Base-by-base conservation (phyloP, 768 basidiomycete genomes). In the Lentinula boryana region DNA sequence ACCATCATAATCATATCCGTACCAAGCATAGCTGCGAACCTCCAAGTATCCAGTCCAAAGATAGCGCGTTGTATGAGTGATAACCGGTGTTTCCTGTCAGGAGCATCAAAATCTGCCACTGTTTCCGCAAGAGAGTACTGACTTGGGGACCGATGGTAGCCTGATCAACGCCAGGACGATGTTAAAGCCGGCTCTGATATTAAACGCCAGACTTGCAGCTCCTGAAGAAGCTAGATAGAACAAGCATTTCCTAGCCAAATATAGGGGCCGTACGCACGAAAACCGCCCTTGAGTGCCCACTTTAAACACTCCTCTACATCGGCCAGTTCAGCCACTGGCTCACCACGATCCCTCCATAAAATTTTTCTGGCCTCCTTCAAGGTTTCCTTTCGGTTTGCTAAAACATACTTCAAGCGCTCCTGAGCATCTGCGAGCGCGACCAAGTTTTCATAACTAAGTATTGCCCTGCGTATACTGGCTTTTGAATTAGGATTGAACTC, bases 21-120 rank as follows among this genome's bases (percentile, higher is more conserved):
- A 87, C 92, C 93, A 40, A 98, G 77, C 93, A 95, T 95, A 0
- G 87, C 85, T 4, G 87, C 91, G 64, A 96, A 95, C 18, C 95
- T 78, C 68, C 89, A 81, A 0, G 91, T 87, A 68, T 97, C 95
- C 44, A 76, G 63, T 0, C 94, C 94, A 65, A 97, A 91, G 48
- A 96, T 76, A 0, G 93, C 95, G 74, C 84, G 89, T 3, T 88
- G 83, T 54, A 97, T 78, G 23, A 94, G 70, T 4, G 83, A 72
- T 7, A 89, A 72, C 9, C 89, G 84, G 58, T 81, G 72, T n/a
- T 83, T 75, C 66, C 91, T 94, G 66, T 4, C 36, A 48, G 23
- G 15, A 43, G 16, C 21, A 61, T 8, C 36, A 60, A 31, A 12
- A 7, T 21, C 15, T 15, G 38, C 33, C 2, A 52, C 5, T 16